Base-by-base conservation (phyloP, 352 stramenopile species). In the Phytophthora cryptogea region DNA sequence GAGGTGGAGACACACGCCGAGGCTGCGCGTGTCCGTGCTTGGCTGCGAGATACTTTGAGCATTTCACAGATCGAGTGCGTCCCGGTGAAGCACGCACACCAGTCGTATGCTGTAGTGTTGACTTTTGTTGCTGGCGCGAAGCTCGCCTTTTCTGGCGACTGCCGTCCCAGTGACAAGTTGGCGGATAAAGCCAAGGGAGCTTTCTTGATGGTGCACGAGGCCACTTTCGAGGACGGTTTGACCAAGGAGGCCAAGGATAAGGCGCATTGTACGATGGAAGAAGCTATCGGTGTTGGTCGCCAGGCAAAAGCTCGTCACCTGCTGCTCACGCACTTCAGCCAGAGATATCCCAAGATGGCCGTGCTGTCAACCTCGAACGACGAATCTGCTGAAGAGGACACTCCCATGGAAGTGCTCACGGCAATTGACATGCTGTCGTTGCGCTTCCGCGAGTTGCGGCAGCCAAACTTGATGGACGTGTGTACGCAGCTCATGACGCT, bases 241-340 rank as follows among this genome's bases (percentile, higher is more conserved):
- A 64, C 84, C 41, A 70, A 88, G 26, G 95, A 99, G 62, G 97
- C 97, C 14, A 84, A 94, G 39, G 75, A 95, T 27, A 99, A 99
- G 74, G 76, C 87, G 31, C 97, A 99, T 82, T 97, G 78, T 40
- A 99, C 97, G 6, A 95, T 97, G 20, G 73, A 78, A 2, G 94
- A 99, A 68, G 96, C 96, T 0, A 74, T 99, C 9, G 53, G 68
- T 8, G 83, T 99, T 2, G 96, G 82, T 2, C 67, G 56, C 13
- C 52, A 74, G 45, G 70, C 79, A 41, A 44, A 96, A 76, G 96
- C 92, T 14, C 86, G 97, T 45, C 75, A 90, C 50, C 65, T 96
- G 1, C 72, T 98, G 14, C 76, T 99, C 8, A 99, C 97, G n/a
- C 97, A 99, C 72, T 99, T 99, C 73, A 94, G 84, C 54, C 84